These are phyloP conservation scores for Mikania micrantha DNA, from an alignment of 129 eudicot genomes.

Conservation along the genomic window DNA sequence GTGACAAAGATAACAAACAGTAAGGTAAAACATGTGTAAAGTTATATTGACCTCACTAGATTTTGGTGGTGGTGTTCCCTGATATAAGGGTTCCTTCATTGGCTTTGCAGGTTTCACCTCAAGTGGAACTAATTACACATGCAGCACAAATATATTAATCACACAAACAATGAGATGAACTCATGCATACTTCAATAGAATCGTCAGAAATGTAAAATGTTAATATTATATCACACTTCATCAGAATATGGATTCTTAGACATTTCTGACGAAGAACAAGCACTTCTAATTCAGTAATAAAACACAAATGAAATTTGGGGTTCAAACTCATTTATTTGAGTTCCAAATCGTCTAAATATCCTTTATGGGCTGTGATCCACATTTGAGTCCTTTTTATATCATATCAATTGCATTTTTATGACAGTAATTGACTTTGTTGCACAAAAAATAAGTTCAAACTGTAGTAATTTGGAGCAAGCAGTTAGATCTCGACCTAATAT, in stretches of 20 bases:
- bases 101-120: slow-evolving; percentile 53
- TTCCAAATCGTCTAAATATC: neutral
- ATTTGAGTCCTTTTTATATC: neutral
- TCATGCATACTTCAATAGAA: neutral
- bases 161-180: slow-evolving; percentile 5
- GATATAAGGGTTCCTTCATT: slow-evolving; percentile 63
- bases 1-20: neutral
- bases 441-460: neutral
- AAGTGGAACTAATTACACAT: slow-evolving; percentile 54
- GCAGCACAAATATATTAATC: neutral
- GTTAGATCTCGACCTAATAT: no score
- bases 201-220: neutral
- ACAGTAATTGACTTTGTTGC: neutral
- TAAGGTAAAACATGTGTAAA: neutral
- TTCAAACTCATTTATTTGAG: neutral
- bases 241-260: neutral
- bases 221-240: neutral
- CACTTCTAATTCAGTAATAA: neutral
- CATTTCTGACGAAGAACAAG: neutral
- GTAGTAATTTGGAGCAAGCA: neutral
- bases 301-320: neutral
- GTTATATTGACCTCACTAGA: slow-evolving; percentile 52
- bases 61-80: slow-evolving; percentile 56
- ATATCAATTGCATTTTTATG: no score
- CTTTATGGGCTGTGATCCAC: neutral